A percentile compares a stretch with the other conserved stretches of the same genome.
phyloP scores from a whole-genome alignment of 352 stramenopile genomes.

The Globisporangium sylvaticum region DNA sequence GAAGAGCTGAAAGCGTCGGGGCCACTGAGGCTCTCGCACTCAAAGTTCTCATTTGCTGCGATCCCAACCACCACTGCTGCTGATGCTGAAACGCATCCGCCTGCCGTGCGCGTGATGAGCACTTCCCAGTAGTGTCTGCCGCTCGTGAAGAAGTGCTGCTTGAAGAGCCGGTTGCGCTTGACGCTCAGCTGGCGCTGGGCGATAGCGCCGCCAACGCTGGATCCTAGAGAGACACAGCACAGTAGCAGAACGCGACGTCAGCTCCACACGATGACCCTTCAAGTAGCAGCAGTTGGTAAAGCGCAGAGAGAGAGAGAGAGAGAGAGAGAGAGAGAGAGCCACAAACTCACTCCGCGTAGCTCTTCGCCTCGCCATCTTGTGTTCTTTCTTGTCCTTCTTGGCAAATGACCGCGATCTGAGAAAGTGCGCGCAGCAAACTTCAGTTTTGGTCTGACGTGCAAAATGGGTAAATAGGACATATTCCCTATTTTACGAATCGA shows the following conservation, averaged over 20 bases:
- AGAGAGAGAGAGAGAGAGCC: too few species aligned
- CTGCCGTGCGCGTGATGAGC: not conserved
- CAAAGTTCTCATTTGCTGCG: not conserved
- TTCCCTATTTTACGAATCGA: too few species aligned
- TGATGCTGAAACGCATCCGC: not conserved
- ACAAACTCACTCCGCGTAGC: not conserved
- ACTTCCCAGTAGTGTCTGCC: slow-evolving; percentile 4
- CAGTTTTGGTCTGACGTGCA: not conserved
- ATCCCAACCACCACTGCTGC: not conserved
- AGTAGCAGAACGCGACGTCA: not conserved
- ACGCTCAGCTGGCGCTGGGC: not conserved
- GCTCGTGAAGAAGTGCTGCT: slow-evolving; percentile 8
- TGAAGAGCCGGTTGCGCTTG: slow-evolving; percentile 4
- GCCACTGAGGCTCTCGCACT: not conserved
- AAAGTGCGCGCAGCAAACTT: not conserved
- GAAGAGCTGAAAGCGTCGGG: not conserved
- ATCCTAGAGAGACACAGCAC: not conserved
- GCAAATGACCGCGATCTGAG: not conserved
- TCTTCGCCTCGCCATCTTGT: not conserved
- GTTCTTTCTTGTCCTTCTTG: not conserved
- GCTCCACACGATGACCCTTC: not conserved
- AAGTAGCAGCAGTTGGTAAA: not conserved
- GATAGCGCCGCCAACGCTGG: not conserved
- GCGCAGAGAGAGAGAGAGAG: too few species aligned
- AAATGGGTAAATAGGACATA: too few species aligned